Evolutionary conservation across 371 early-diverging fungal genomes (phyloP), one percentile per base, ranked within the genome.

Genomic region (Mortierella polycephala): DNA sequence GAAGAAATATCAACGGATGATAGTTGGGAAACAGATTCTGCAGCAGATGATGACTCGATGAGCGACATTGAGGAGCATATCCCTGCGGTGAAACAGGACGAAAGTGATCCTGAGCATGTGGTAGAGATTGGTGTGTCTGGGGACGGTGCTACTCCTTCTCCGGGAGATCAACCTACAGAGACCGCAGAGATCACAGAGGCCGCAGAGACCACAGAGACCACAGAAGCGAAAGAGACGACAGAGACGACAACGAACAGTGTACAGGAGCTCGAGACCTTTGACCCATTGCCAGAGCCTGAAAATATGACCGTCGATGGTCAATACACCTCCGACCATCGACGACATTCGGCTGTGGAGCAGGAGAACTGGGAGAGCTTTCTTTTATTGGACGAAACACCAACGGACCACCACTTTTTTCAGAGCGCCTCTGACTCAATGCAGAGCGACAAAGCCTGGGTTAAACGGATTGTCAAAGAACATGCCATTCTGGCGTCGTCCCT

Each of bases 21-120:
- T 10, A 75, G 75, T 45, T 82, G 82, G 81, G 81, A 81, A 37
- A 71, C 75, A 9, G 79, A 74, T 18, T 82, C 82, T 14, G 82
- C 60, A 18, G 67, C 12, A 5, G 82, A 60, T 6, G 81, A 75
- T 11, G 83, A 75, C 16, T 55, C 69, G 10, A 49, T 54, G 66
- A 66, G 67, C 39, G 67, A 68, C 14, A 23, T 40, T 11, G 81
- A 82, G 13, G 69, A 52, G 1, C 53, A 67, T 1, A 42, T 21
- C 14, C 57, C 20, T 20, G 14, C 54, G 18, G 52, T 42, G 37
- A 53, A 42, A 45, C 0, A 64, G 20, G 52, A 51, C 20, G 54
- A 64, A 20, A 21, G 41, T 13, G 46, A 13, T 14, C 0, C 12
- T 23, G 44, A 41, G 9, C n/a, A n/a, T 16, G 54, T 1, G 30